Conservation (phyloP, 805 yeast genomes). For the Wickerhamiella parazyma region DNA sequence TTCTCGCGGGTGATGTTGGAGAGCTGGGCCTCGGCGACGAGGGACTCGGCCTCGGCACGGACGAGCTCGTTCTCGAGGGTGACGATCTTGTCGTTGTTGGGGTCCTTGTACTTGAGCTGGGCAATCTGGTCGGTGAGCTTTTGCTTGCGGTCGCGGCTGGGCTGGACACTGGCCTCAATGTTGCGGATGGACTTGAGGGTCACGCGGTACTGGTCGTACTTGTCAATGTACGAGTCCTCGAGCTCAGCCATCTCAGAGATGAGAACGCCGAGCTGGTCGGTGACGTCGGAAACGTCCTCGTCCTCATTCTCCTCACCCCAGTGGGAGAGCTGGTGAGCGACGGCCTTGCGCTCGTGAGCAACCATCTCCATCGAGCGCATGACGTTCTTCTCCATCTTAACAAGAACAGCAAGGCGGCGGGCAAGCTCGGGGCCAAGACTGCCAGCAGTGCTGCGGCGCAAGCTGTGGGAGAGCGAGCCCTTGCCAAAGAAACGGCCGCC, state of each 20-base stretch:
- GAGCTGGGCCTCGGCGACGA: slow-evolving; percentile 97
- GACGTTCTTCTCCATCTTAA: slow-evolving; percentile 92
- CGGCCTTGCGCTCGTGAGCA: slow-evolving; percentile 87
- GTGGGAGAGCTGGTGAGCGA: slow-evolving; percentile 88
- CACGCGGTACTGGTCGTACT: slow-evolving; percentile 95
- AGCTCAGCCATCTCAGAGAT: slow-evolving; percentile 94
- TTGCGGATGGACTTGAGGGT: slow-evolving; percentile 89
- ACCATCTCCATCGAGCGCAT: slow-evolving; percentile 88
- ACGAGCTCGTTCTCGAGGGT: slow-evolving; percentile 97
- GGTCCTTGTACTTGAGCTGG: slow-evolving; percentile 94
- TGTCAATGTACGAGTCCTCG: slow-evolving; percentile 96
- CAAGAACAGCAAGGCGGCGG: slow-evolving; percentile 77
- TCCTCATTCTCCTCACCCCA: slow-evolving; percentile 95
- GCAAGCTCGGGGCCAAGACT: slow-evolving; percentile 90
- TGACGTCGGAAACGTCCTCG: slow-evolving; percentile 92
- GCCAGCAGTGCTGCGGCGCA: slow-evolving; percentile 76
- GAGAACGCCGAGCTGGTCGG: slow-evolving; percentile 93
- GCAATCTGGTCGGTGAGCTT: slow-evolving; percentile 97
- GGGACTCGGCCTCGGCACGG: slow-evolving; percentile 97
- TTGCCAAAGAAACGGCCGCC: slow-evolving; percentile 76
- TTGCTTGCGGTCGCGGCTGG: slow-evolving; percentile 94
- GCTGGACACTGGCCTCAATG: slow-evolving; percentile 96
- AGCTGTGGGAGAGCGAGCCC: slow-evolving; percentile 35
- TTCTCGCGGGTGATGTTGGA: slow-evolving; percentile 97
- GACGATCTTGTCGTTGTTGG: slow-evolving; percentile 88